A percentile compares a stretch with the other conserved stretches of the same genome.
phyloP scores from a whole-genome alignment of 768 basidiomycete species.

The Tephrocybe rancida region DNA sequence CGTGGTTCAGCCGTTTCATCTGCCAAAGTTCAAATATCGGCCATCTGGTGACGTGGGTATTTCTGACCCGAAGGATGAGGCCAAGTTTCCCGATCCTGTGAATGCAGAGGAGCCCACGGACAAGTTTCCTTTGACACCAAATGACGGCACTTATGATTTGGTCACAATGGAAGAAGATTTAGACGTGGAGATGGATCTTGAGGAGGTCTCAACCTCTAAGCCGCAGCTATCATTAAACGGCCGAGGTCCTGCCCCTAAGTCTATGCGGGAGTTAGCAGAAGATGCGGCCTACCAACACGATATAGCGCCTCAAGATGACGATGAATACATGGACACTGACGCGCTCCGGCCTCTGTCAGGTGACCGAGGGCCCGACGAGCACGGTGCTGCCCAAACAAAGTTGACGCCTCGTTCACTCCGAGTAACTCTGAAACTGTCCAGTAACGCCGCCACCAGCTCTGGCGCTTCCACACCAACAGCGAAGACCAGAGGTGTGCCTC shows the following conservation, averaged over 20 bases:
- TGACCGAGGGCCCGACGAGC: neutral
- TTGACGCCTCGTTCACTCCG: slow-evolving; percentile 8
- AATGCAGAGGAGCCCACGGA: neutral
- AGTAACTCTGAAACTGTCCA: slow-evolving; percentile 7
- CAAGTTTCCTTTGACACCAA: slow-evolving; percentile 7
- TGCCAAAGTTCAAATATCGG: slow-evolving; percentile 65
- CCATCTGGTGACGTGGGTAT: slow-evolving; percentile 27
- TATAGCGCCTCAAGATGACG: slow-evolving; percentile 6
- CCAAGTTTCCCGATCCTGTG: neutral
- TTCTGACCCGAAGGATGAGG: neutral
- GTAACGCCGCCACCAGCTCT: slow-evolving; percentile 6
- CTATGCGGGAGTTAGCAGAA: slow-evolving; percentile 69
- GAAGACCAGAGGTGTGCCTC: neutral
- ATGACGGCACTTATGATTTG: slow-evolving; percentile 36
- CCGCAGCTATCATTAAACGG: neutral
- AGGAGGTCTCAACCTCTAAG: slow-evolving; percentile 16
- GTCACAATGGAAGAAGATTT: slow-evolving; percentile 37
- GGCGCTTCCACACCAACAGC: slow-evolving; percentile 8
- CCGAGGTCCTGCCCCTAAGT: slow-evolving; percentile 41
- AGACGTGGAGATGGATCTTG: slow-evolving; percentile 34
- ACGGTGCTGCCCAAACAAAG: slow-evolving; percentile 5
- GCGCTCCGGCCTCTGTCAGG: slow-evolving; percentile 1
- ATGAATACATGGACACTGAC: slow-evolving; percentile 10
- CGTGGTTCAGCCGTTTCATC: slow-evolving; percentile 70
- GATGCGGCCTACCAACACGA: slow-evolving; percentile 30